Evolutionary conservation across 2,329 filamentous ascomycete genomes (phyloP), one percentile per base, ranked within the genome.

Genomic region (Zymoseptoria ardabiliae): DNA sequence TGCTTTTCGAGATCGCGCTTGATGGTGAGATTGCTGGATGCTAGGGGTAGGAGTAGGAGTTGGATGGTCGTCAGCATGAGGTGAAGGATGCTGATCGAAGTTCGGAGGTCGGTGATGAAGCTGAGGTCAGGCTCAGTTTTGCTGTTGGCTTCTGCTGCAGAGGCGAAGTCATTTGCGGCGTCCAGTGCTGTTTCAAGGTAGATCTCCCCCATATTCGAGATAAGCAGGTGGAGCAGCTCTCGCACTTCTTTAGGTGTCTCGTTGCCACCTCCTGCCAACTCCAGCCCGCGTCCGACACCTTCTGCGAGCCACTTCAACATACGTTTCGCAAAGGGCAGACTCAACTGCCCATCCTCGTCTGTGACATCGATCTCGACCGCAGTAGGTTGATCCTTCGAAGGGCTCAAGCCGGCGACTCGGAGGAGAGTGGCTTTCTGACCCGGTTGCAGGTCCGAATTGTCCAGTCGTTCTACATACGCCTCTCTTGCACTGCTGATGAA

Each of bases 281-380:
- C 94, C 9, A 99, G 81, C 0, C 91, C 91, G 63, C 94, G 83
- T 48, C 94, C 89, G 22, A 99, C 93, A 63, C 90, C 91, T 78
- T 99, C 94, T 2, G 94, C 94, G 49, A 99, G 79, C 94, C 94
- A 99, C 72, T 90, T 95, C 61, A 99, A 82, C 92, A 99, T 99
- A 59, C 94, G 85, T 76, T 97, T 97, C n/a, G 92, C 90, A 72
- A 89, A 91, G n/a, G 85, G 80, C 4, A 95, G 80, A 66, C 87
- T 93, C 23, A 97, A 78, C 58, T 85, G 81, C 35, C 94, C 94
- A 69, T 99, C 93, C 70, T 93, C 86, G 61, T 97, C 94, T 0
- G 88, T 87, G 30, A 97, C 89, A 71, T 96, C 92, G 59, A 96
- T 91, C 56, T 96, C 92, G 66, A 89, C 88, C 58, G 85, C 85